Evolutionary conservation across 495 filamentous ascomycete genomes (phyloP).

Genomic region (Staphylotrichum tortipilum): DNA sequence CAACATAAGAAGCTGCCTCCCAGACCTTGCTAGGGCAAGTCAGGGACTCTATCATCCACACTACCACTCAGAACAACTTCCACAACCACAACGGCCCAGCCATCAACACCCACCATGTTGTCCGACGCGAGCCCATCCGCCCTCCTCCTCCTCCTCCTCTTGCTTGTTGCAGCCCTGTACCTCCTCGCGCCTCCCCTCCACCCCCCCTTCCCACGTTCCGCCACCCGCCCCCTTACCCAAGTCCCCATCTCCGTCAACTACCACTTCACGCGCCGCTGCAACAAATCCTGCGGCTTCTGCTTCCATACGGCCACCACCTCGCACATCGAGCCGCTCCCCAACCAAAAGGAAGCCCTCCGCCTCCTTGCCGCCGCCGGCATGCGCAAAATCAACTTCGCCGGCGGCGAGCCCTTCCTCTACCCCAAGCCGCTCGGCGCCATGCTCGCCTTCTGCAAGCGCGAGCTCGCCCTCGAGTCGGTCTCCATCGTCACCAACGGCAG

Average conservation of each 20-base stretch:
- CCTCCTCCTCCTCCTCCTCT: no score
- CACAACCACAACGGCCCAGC: no score
- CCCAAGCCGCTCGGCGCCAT: constrained; percentile 38
- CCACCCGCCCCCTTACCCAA: not conserved
- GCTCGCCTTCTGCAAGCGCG: constrained; percentile 42
- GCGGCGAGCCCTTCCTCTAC: constrained; percentile 54
- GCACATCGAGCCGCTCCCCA: constrained; percentile 24
- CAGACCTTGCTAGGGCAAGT: no score
- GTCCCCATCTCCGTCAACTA: constrained; percentile 43
- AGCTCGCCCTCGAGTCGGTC: constrained; percentile 31
- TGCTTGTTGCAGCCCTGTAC: no score
- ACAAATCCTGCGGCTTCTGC: constrained; percentile 46
- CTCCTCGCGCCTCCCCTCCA: no score
- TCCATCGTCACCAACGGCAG: constrained; percentile 17
- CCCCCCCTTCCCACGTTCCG: not conserved
- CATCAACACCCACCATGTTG: no score
- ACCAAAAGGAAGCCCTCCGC: constrained; percentile 36
- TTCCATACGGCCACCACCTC: constrained; percentile 46
- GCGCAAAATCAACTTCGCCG: constrained; percentile 52
- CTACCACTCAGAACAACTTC: no score
- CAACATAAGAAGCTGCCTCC: no score
- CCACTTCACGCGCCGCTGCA: constrained; percentile 44
- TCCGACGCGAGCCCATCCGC: no score
- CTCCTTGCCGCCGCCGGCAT: constrained; percentile 46
- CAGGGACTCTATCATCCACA: no score